Conservation (phyloP, 352 stramenopile genomes). For the Phytopythium chamaehyphon region DNA sequence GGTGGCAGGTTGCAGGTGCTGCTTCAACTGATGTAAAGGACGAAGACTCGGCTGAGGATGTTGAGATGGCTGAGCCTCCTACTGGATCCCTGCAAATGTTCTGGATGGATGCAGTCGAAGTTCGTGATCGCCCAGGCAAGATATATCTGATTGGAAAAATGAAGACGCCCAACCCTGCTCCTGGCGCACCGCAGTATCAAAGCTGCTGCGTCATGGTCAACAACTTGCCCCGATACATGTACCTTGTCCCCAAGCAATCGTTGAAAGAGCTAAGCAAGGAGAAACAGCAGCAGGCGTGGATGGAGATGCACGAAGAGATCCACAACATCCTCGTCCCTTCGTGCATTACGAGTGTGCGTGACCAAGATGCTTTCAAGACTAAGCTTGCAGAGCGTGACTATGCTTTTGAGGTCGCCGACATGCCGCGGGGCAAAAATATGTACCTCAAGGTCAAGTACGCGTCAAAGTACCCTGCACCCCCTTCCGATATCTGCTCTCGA, state of each 20-base stretch:
- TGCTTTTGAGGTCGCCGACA: slow-evolving; percentile 95
- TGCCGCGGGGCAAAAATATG: slow-evolving; percentile 93
- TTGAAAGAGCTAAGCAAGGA: slow-evolving; percentile 89
- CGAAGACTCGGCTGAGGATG: slow-evolving; percentile 23
- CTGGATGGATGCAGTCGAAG: slow-evolving; percentile 97
- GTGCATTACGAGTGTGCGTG: slow-evolving; percentile 61
- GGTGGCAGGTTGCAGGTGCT: slow-evolving; percentile 58
- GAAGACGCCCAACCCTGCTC: slow-evolving; percentile 30
- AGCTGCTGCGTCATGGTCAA: slow-evolving; percentile 96
- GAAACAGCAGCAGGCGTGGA: slow-evolving; percentile 84
- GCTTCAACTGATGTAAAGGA: slow-evolving; percentile 19
- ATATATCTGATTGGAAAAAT: slow-evolving; percentile 99
- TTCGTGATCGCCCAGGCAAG: slow-evolving; percentile 90
- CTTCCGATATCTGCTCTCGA: slow-evolving; percentile 73
- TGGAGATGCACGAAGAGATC: slow-evolving; percentile 89
- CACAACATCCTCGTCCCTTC: slow-evolving; percentile 87
- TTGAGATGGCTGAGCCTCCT: slow-evolving; percentile 22
- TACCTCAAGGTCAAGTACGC: slow-evolving; percentile 99
- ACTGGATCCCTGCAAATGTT: slow-evolving; percentile 91
- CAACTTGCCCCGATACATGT: slow-evolving; percentile 95
- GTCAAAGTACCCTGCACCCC: slow-evolving; percentile 87
- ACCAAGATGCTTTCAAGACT: slow-evolving; percentile 89
- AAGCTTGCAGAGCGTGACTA: slow-evolving; percentile 97
- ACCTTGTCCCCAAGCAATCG: slow-evolving; percentile 76
- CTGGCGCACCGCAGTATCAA: slow-evolving; percentile 67